Evolutionary conservation across 108 stramenopile species (phyloP), one percentile per base, ranked within the genome.

Genomic region (Nitzschia palea): DNA sequence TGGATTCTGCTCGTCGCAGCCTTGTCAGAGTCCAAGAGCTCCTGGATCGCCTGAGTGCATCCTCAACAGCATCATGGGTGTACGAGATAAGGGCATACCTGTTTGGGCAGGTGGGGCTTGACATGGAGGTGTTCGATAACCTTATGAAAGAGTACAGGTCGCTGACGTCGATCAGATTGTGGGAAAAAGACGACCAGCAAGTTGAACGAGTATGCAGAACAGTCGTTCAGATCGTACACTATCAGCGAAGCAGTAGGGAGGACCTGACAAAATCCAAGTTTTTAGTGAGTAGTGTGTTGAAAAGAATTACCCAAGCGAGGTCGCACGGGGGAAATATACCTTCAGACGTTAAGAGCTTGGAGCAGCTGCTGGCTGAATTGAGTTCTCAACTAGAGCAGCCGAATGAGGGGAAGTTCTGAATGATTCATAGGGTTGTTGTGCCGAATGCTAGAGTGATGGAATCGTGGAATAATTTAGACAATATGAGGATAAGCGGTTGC

Each of bases 101-200:
- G 32, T 80, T 87, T 65, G 79, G 83, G 23, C 78, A 81, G 48
- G 66, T 94, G 23, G 89, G 89, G 26, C 70, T 73, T 18, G 80
- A 78, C 37, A 55, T 69, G 27, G 47, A 44, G 8, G 78, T 87
- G n/a, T 68, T 83, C 36, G 81, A 87, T 20, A 79, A 88, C 65
- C 63, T 94, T n/a, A 87, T 90, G 88, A 89, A 90, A 62, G 86
- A 89, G 55, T 90, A 94, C 51, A 82, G 93, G 48, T 53, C 80
- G 25, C 67, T 90, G 48, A 76, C 78, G 26, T 68, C 76, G 20
- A 51, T 79, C 33, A 65, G 70, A 25, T 80, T 83, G 6, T 88
- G 93, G 89, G 88, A 94, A 58, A 73, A 75, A 65, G 89, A 90
- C 40, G 59, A 78, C 27, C 48, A 61, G 26, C 72, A 74, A 42